phyloP scores from a whole-genome alignment of 305 asterid species.

The Ajuga reptans region DNA sequence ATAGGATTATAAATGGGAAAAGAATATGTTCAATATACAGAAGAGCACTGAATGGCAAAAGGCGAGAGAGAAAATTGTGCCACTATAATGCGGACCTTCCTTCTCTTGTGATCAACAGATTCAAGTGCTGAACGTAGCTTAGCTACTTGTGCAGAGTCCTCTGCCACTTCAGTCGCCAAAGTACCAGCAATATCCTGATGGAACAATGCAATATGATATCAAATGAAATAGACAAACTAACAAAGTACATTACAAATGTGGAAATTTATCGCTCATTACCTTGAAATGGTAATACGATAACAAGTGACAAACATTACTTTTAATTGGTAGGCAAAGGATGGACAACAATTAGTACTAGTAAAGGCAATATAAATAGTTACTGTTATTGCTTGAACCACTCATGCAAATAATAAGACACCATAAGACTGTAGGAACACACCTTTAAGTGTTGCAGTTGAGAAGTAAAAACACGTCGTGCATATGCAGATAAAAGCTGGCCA shows the following conservation, averaged over 20 bases:
- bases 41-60: neutral
- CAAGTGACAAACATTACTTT: neutral
- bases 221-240: neutral
- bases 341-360: neutral
- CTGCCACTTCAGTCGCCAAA: slow-evolving; percentile 91
- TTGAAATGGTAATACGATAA: neutral
- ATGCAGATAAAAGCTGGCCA: slow-evolving; percentile 91
- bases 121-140: slow-evolving; percentile 97
- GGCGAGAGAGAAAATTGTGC: slow-evolving; percentile 4
- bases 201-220: slow-evolving; percentile 18
- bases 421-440: slow-evolving; percentile 36
- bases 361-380: neutral
- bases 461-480: slow-evolving; percentile 80
- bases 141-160: slow-evolving; percentile 83
- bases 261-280: slow-evolving; percentile 6
- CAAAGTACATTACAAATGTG: neutral
- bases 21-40: neutral
- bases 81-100: slow-evolving; percentile 53
- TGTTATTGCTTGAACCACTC: neutral
- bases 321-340: neutral
- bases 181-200: slow-evolving; percentile 96
- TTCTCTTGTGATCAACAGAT: slow-evolving; percentile 97
- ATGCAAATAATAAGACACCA: neutral
- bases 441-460: slow-evolving; percentile 91
- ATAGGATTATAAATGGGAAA: neutral